phyloP scores from a whole-genome alignment of 306 rosid genomes.

The Lathyrus aphaca region DNA sequence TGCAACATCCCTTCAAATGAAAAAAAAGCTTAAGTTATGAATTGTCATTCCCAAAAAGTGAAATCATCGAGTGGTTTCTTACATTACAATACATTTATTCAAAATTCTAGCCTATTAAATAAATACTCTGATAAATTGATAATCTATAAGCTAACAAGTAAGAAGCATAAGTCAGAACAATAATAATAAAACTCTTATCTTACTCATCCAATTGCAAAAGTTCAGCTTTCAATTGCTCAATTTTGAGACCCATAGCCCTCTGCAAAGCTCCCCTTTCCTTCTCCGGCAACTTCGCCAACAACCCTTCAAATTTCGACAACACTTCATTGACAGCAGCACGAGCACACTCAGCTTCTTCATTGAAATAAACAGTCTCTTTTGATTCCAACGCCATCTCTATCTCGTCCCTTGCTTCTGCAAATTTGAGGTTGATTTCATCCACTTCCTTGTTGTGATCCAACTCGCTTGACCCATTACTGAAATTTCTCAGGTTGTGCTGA shows the following conservation, averaged over 20 bases:
- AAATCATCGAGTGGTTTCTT: not conserved
- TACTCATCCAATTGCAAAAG: constrained; percentile 78
- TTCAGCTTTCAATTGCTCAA: constrained; percentile 93
- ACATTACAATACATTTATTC: constrained; percentile 42
- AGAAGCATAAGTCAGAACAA: not conserved
- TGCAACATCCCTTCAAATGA: constrained; percentile 8
- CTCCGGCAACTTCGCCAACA: constrained; percentile 66
- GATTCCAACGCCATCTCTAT: constrained; percentile 95
- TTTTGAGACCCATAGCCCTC: constrained; percentile 92
- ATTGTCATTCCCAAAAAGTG: not conserved
- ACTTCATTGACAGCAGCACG: constrained; percentile 78
- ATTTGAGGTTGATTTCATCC: constrained; percentile 89
- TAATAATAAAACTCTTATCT: constrained; percentile 14
- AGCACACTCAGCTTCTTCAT: constrained; percentile 97
- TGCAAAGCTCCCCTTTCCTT: constrained; percentile 61
- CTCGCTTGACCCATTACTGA: constrained; percentile 47
- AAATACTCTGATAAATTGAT: constrained; percentile 10
- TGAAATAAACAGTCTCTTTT: constrained; percentile 84
- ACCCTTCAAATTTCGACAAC: constrained; percentile 54
- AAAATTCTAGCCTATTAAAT: constrained; percentile 29
- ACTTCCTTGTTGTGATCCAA: constrained; percentile 69
- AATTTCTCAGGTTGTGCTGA: constrained; percentile 40
- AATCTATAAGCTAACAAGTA: not conserved
- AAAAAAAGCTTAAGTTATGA: not conserved
- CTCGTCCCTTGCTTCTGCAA: constrained; percentile 94